Base-by-base conservation (phyloP, 768 basidiomycete species). In the Psilocybe tampanensis region DNA sequence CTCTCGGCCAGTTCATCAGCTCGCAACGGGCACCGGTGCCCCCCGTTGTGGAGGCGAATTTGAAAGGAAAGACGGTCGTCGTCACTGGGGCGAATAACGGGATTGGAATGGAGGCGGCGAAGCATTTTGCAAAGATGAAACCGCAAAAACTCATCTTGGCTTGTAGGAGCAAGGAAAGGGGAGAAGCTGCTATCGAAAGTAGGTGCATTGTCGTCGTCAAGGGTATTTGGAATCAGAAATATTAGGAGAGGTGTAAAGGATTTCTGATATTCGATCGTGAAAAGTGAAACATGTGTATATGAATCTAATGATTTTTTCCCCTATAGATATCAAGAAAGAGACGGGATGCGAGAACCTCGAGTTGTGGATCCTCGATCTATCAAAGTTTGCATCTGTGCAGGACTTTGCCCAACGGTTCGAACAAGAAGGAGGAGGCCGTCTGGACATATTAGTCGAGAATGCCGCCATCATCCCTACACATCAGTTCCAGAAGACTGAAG, bases 1-100 rank as follows among this genome's bases (percentile, higher is more conserved):
- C 65, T 3, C 43, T 67, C 13, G 22, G 50, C 4, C 33, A 57
- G 13, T 65, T 69, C 47, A 13, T 69, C 48, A 44, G 36, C 29
- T 65, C 65, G 11, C 72, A 75, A 44, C 55, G 59, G 15, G 56
- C 18, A 7, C 49, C 45, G 0, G 53, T 66, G 24, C 69, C 71
- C 3, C 69, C 72, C 8, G 72, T 76, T 4, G 63, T 68, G 15
- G 54, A 61, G 11, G 68, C 64, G 0, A 72, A 79, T 57, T 66
- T 83, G 17, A 59, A 63, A 21, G 77, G 76, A 12, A 81, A 80
- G 63, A 80, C 78, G 6, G 72, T 84, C 18, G 49, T 85, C 21
- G 73, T 86, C 29, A 72, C 76, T 23, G 76, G 75, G 6, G 80
- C 83, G 2, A 86, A 86, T 60, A 72, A 71, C 33, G 85, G 82